Evolutionary conservation across 331 rosid species (phyloP).

Genomic region (Malus hybrid): DNA sequence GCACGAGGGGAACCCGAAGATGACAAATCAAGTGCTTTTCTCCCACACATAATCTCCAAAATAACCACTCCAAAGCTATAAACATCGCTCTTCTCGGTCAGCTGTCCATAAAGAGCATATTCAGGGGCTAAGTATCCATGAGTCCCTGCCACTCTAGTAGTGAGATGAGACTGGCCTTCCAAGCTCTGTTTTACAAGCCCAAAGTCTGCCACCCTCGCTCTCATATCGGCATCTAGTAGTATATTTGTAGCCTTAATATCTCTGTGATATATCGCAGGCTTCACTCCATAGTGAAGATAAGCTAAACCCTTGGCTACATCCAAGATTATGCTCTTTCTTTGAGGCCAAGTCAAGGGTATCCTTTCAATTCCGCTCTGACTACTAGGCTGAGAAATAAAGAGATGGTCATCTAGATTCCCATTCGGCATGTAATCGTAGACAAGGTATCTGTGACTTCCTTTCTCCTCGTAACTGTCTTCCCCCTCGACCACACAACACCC

Average conservation of each 20-base stretch:
- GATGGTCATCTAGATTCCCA: conserved; percentile 67
- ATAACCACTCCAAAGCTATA: conserved; percentile 88
- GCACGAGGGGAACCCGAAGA: conserved; percentile 45
- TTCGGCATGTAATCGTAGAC: conserved; percentile 89
- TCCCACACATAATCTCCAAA: conserved; percentile 90
- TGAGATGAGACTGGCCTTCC: conserved; percentile 73
- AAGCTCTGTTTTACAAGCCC: conserved; percentile 72
- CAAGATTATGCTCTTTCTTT: conserved; percentile 67
- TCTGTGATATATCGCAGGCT: conserved; percentile 73
- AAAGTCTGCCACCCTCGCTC: conserved; percentile 80
- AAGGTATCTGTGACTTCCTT: conserved; percentile 52
- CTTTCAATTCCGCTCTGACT: conserved; percentile 20
- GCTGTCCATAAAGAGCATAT: conserved; percentile 87
- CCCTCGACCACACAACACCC: conserved; percentile 84
- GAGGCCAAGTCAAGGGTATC: conserved; percentile 71
- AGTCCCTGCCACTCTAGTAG: conserved; percentile 85
- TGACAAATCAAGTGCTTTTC: conserved; percentile 81
- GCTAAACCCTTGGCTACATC: conserved; percentile 82
- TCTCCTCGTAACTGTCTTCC: conserved; percentile 29
- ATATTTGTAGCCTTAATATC: conserved; percentile 87
- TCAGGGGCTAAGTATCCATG: conserved; percentile 92
- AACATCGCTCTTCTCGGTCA: conserved; percentile 89
- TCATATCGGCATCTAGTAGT: conserved; percentile 72
- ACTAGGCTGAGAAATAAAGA: conserved; percentile 27
- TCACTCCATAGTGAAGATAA: conserved; percentile 83